phyloP scores from a whole-genome alignment of 306 rosid species.

The Cucurbita moschata region DNA sequence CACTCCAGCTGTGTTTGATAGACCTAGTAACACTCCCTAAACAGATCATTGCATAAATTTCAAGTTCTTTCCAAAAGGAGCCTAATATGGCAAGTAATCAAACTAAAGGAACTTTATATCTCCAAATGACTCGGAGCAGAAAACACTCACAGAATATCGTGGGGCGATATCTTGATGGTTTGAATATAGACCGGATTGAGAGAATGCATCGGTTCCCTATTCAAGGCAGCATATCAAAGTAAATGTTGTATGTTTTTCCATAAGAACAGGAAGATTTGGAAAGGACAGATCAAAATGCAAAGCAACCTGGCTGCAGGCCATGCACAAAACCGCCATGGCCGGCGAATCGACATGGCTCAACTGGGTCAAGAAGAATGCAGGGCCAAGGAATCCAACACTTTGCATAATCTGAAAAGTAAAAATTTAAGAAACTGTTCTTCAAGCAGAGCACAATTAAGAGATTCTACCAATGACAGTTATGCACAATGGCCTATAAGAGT shows the following conservation, averaged over 20 bases:
- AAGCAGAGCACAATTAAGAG: background rate
- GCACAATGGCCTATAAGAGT: background rate
- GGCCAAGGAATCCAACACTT: conserved; percentile 94
- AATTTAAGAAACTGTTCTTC: conserved; percentile 6
- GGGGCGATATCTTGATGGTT: conserved; percentile 99
- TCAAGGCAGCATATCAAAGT: background rate
- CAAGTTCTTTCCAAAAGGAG: background rate
- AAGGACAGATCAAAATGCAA: conserved; percentile 7
- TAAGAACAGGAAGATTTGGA: background rate
- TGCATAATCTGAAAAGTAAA: conserved; percentile 69
- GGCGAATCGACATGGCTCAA: conserved; percentile 89
- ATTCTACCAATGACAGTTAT: background rate
- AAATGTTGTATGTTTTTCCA: background rate
- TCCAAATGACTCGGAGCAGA: background rate
- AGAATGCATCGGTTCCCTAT: conserved; percentile 96
- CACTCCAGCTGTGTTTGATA: conserved; percentile 95
- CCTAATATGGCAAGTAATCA: background rate
- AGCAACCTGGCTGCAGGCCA: conserved; percentile 94
- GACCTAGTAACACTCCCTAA: conserved; percentile 86
- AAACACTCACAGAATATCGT: conserved; percentile 69
- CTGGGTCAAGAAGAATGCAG: conserved; percentile 97
- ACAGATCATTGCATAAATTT: background rate
- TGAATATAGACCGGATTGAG: conserved; percentile 92
- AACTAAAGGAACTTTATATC: background rate
- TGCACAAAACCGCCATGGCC: conserved; percentile 78